These are phyloP conservation scores for Solanum pinnatisectum DNA, from an alignment of 257 asterid genomes.

Conservation along the genomic window DNA sequence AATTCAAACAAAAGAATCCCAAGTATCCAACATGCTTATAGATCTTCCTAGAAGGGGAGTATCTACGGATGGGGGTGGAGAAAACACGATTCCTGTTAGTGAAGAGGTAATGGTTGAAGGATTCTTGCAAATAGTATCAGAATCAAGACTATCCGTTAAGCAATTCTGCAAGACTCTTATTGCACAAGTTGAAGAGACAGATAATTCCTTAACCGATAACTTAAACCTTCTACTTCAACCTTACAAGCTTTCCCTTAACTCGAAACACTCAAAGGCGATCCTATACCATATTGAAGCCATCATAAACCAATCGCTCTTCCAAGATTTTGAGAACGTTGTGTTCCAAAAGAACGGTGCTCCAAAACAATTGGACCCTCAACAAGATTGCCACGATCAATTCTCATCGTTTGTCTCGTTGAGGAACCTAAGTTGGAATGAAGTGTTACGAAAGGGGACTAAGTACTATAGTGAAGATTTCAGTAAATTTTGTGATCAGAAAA, in stretches of 20 bases:
- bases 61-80: slow-evolving; percentile 30
- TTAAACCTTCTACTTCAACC: slow-evolving; percentile 62
- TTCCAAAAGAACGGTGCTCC: slow-evolving; percentile 68
- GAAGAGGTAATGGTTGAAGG: slow-evolving; percentile 79
- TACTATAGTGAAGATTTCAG: slow-evolving; percentile 85
- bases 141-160: slow-evolving; percentile 71
- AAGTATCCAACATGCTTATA: slow-evolving; percentile 21
- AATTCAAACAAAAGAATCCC: slow-evolving; percentile 22
- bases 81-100: slow-evolving; percentile 44
- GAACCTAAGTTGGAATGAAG: slow-evolving; percentile 86
- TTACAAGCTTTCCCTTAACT: slow-evolving; percentile 40
- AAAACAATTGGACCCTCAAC: slow-evolving; percentile 47
- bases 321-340: slow-evolving; percentile 74
- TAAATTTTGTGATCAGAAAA: slow-evolving; percentile 82
- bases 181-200: slow-evolving; percentile 42
- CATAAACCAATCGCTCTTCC: slow-evolving; percentile 68
- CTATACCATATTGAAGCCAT: slow-evolving; percentile 69
- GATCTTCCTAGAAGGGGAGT: slow-evolving; percentile 11
- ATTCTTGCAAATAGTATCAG: slow-evolving; percentile 72
- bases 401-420: slow-evolving; percentile 62
- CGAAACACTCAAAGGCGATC: slow-evolving; percentile 48
- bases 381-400: slow-evolving; percentile 56
- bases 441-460: slow-evolving; percentile 74
- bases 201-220: slow-evolving; percentile 30
- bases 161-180: slow-evolving; percentile 73